Percentiles rank a stretch among this genome's conserved stretches.
phyloP scores from a whole-genome alignment of 1,139 yeast genomes.

The Geotrichum aggregatum region DNA sequence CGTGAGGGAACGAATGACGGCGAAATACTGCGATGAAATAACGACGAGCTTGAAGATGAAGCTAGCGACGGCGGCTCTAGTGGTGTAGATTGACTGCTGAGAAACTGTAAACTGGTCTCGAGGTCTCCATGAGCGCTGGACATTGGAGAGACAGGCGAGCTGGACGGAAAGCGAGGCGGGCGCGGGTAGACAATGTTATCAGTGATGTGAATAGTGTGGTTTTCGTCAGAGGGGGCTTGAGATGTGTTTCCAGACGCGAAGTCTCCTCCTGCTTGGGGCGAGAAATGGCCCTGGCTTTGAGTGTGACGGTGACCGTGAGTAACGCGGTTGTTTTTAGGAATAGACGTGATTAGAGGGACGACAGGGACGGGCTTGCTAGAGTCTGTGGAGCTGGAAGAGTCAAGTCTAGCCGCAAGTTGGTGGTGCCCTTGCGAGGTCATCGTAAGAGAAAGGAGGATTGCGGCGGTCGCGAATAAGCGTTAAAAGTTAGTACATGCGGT shows the following conservation, averaged over 20 bases:
- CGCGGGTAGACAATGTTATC: constrained; percentile 4
- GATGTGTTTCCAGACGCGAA: neutral
- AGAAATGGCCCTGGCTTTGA: constrained; percentile 6
- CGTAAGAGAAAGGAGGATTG: neutral
- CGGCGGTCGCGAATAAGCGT: neutral
- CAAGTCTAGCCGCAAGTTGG: neutral
- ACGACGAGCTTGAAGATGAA: constrained; percentile 3
- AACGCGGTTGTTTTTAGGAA: neutral
- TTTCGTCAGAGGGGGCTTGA: neutral
- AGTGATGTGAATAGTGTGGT: neutral
- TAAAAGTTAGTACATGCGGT: neutral
- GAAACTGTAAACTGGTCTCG: neutral
- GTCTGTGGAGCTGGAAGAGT: neutral
- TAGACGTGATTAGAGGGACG: neutral
- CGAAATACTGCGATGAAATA: constrained; percentile 8
- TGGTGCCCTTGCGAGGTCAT: constrained; percentile 9
- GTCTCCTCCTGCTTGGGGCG: neutral
- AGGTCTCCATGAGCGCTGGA: neutral
- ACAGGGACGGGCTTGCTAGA: neutral
- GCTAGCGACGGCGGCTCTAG: constrained; percentile 6
- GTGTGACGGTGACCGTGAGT: constrained; percentile 5
- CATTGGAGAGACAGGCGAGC: neutral
- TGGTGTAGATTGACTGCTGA: neutral
- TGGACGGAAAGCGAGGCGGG: constrained; percentile 2
- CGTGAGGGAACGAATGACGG: constrained; percentile 18